A percentile compares a stretch with the other conserved stretches of the same genome.
Evolutionary conservation across 768 basidiomycete species (phyloP).

Genomic region (Xanthoconium purpureum): DNA sequence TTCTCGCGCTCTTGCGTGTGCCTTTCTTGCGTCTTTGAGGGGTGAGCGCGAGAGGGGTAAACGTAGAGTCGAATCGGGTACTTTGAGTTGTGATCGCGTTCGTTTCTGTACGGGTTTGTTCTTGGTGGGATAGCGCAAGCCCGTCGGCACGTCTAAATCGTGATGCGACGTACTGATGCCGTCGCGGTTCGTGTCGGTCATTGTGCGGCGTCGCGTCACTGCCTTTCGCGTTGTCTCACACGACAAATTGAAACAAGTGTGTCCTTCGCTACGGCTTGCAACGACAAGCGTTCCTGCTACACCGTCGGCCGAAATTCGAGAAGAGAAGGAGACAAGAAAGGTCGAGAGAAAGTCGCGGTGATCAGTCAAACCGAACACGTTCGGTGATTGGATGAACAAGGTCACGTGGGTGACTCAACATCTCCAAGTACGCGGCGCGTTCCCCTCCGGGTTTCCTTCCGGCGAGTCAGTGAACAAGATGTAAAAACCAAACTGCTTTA

Average conservation of each 20-base stretch:
- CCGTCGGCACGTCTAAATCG: background rate
- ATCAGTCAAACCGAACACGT: background rate
- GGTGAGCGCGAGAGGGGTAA: slow-evolving; percentile 46
- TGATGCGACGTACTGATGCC: slow-evolving; percentile 3
- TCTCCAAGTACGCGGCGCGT: too few relatives aligned
- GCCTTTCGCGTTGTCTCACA: background rate
- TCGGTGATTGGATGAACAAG: background rate
- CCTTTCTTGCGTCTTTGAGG: slow-evolving; percentile 48
- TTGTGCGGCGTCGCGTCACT: slow-evolving; percentile 6
- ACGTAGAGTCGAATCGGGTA: slow-evolving; percentile 46
- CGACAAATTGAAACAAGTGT: background rate
- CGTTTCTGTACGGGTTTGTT: slow-evolving; percentile 17
- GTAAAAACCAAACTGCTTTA: too few relatives aligned
- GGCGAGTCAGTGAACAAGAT: too few relatives aligned
- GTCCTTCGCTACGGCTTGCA: background rate
- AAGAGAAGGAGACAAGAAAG: background rate
- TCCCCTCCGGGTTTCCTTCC: too few relatives aligned
- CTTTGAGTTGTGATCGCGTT: slow-evolving; percentile 52
- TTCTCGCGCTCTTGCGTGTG: slow-evolving; percentile 24
- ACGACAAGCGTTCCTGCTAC: background rate
- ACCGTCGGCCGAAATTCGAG: background rate
- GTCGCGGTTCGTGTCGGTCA: slow-evolving; percentile 18
- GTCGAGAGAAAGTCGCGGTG: background rate
- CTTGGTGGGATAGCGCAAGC: background rate
- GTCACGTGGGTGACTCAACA: background rate